phyloP scores from a whole-genome alignment of 805 yeast species.

The Zygosaccharomyces gambellarensis region DNA sequence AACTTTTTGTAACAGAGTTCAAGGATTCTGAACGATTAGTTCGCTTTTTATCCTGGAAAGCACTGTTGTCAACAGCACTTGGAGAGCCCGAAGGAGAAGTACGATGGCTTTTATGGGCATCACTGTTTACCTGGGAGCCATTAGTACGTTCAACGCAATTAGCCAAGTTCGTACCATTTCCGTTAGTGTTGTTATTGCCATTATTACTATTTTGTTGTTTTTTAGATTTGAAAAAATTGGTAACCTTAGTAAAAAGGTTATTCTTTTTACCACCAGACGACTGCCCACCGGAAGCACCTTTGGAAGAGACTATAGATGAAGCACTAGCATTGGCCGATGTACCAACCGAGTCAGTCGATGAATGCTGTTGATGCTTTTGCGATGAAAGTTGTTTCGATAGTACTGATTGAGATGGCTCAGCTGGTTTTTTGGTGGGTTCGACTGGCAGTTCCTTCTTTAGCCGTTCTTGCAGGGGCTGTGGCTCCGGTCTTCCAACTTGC shows the following conservation, averaged over 20 bases:
- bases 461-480: background rate
- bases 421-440: constrained; percentile 1
- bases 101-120: constrained; percentile 7
- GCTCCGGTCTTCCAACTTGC: background rate
- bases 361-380: background rate
- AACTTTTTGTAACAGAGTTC: constrained; percentile 8
- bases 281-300: background rate
- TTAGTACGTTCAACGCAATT: background rate
- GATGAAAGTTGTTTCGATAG: background rate
- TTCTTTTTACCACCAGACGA: constrained; percentile 20
- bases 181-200: constrained; percentile 4
- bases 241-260: constrained; percentile 32
- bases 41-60: constrained; percentile 10
- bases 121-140: constrained; percentile 4
- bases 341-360: background rate
- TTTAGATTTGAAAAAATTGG: constrained; percentile 34
- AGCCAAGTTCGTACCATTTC: background rate
- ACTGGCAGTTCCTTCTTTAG: background rate
- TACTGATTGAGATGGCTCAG: background rate
- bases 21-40: constrained; percentile 13
- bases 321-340: background rate
- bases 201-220: constrained; percentile 1
- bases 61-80: constrained; percentile 3
- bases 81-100: constrained; percentile 5
- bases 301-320: background rate